These are phyloP conservation scores for Rhododendron williamsianum DNA, from an alignment of 148 eudicot species.

Conservation along the genomic window DNA sequence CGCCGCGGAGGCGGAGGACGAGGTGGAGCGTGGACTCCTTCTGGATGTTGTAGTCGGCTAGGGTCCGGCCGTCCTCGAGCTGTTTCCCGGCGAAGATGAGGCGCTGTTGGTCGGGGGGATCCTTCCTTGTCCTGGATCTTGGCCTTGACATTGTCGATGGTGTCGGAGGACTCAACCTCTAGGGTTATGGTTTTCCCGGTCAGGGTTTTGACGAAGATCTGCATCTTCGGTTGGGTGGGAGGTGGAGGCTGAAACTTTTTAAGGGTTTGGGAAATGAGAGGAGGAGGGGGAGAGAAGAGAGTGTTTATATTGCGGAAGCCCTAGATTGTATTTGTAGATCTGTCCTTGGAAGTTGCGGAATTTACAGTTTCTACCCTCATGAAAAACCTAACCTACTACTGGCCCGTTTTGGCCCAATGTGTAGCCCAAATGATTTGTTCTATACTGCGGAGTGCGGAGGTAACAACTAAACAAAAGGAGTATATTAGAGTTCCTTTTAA, in stretches of 20 bases:
- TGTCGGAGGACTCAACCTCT: slow-evolving; percentile 21
- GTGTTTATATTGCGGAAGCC: neutral
- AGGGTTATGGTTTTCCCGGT: slow-evolving; percentile 27
- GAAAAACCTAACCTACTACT: neutral
- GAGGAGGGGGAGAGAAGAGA: neutral
- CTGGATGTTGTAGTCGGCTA: slow-evolving; percentile 34
- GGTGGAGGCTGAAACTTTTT: neutral
- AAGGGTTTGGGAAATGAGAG: slow-evolving; percentile 2
- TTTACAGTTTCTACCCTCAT: neutral
- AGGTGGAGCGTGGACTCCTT: slow-evolving; percentile 33
- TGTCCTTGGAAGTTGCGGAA: neutral
- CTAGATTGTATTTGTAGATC: neutral
- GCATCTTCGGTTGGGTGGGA: slow-evolving; percentile 8
- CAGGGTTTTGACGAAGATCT: slow-evolving; percentile 32
- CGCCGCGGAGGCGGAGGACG: slow-evolving; percentile 29
- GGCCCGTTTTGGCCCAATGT: neutral
- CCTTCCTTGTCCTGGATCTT: slow-evolving; percentile 24
- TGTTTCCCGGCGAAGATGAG: slow-evolving; percentile 27
- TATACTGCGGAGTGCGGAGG: too few species aligned
- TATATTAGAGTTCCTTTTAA: too few species aligned
- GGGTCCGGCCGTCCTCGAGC: slow-evolving; percentile 27
- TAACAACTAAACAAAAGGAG: too few species aligned
- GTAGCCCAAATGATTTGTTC: too few species aligned
- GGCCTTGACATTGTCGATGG: slow-evolving; percentile 21
- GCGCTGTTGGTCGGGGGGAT: slow-evolving; percentile 26